Evolutionary conservation across 2,329 filamentous ascomycete species (phyloP).

Genomic region (Thielaviopsis euricoi): DNA sequence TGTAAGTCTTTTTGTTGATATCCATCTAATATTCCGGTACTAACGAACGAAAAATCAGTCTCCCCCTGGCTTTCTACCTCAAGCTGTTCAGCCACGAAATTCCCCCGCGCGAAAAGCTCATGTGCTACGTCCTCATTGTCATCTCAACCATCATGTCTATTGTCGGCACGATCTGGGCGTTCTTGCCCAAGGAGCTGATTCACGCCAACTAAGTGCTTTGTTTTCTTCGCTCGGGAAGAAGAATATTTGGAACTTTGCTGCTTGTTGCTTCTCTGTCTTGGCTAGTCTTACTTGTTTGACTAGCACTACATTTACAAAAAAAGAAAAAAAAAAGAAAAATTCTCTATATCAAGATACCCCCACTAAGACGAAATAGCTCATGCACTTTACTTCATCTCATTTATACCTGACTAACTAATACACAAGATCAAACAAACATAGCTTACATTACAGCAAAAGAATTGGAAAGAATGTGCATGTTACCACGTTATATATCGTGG

Average conservation of each 20-base stretch:
- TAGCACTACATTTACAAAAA: not conserved
- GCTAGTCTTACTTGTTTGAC: not conserved
- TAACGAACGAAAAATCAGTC: conserved; percentile 16
- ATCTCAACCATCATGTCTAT: conserved; percentile 54
- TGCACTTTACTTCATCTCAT: not conserved
- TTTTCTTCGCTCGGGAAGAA: not conserved
- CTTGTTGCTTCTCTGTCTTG: not conserved
- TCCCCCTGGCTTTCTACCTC: conserved; percentile 77
- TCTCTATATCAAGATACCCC: not conserved
- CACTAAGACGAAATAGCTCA: not conserved
- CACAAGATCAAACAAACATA: not conserved
- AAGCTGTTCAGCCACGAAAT: conserved; percentile 74
- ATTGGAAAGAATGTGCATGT: conserved; percentile 1
- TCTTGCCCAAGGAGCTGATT: conserved; percentile 63
- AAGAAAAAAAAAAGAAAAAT: not conserved
- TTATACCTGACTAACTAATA: not conserved
- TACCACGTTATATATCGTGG: conserved; percentile 28
- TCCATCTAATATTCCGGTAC: too few species aligned
- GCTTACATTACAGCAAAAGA: too few species aligned
- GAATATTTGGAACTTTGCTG: not conserved
- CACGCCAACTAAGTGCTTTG: conserved; percentile 31
- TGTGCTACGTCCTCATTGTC: conserved; percentile 54
- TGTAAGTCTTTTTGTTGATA: conserved; percentile 25
- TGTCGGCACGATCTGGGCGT: conserved; percentile 74
- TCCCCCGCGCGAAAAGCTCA: conserved; percentile 39